Evolutionary conservation across 2,329 filamentous ascomycete species (phyloP), one percentile per base, ranked within the genome.

Genomic region (Westerdykella sp.): DNA sequence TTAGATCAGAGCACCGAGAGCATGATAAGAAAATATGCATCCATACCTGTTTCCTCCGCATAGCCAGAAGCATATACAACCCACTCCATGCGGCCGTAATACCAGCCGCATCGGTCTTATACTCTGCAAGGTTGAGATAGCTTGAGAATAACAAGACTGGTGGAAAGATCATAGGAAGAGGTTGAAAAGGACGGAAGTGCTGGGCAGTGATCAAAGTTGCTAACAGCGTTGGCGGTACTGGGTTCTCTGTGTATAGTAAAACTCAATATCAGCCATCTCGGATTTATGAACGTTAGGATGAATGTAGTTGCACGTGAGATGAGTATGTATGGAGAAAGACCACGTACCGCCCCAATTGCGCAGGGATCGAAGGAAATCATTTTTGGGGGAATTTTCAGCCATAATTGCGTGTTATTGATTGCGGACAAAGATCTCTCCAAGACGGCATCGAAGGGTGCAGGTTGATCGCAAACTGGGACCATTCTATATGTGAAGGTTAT

Each of bases 131-230:
- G 59, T 84, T 85, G 36, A 84, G 68, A 57, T 85, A 85, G 44
- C 77, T 78, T 40, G 76, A 77, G 67, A 84, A 82, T 45, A 85
- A 72, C 3, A 85, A 72, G 43, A 83, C 69, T 2, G 81, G 81
- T 4, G 81, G 77, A 60, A 85, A 85, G 49, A 82, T 65, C 75
- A 85, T 81, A 4, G 82, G 82, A 0, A 85, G 69, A 6, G 72
- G 59, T 59, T 82, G 80, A 63, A 83, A 80, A 6, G 83, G 82
- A n/a, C 79, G 78, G 35, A 77, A 70, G 68, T 84, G 78, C 55
- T 84, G 79, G 10, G 81, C 79, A 34, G 80, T 76, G 52, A 85
- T 77, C 35, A 85, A 70, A 7, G 81, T 82, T 44, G 83, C 82
- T 35, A 84, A 75, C 11, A 83, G 65, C 10, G 78, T 81, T 18